Percentiles rank a stretch among this genome's conserved stretches.
These are phyloP conservation scores for Bipolaris zeicola DNA, from an alignment of 2,329 filamentous ascomycete species.

Conservation along the genomic window DNA sequence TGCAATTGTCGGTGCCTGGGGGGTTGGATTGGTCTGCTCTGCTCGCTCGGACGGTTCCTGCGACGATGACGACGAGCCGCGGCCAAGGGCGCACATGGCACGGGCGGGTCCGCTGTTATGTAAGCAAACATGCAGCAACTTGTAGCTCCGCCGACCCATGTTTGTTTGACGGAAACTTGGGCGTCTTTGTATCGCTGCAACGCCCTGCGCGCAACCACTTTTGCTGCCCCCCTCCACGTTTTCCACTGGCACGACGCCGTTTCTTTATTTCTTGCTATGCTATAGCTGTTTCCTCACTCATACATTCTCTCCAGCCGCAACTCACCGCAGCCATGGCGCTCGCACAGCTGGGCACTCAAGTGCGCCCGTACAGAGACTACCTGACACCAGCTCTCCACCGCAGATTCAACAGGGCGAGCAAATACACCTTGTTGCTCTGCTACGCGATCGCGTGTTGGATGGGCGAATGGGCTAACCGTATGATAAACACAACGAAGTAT, in stretches of 20 bases:
- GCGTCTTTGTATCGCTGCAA: conserved; percentile 11
- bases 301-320: conserved; percentile 36
- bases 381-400: conserved; percentile 86
- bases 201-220: conserved; percentile 7
- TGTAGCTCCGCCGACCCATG: conserved; percentile 24
- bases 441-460: conserved; percentile 75
- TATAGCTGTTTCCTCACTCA: conserved; percentile 22
- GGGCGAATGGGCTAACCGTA: conserved; percentile 68
- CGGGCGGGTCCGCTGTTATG: conserved; percentile 17
- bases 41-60: conserved; percentile 23
- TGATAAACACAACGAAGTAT: conserved; percentile 42
- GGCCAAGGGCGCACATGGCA: conserved; percentile 26
- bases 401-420: conserved; percentile 79
- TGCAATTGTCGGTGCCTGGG: conserved; percentile 33
- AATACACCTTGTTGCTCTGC: conserved; percentile 70
- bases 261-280: conserved; percentile 28
- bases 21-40: conserved; percentile 26
- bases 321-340: conserved; percentile 31
- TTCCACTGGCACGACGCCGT: conserved; percentile 13
- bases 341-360: conserved; percentile 41
- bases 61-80: conserved; percentile 35
- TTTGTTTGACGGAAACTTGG: conserved; percentile 36
- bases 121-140: conserved; percentile 21
- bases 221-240: neutral
- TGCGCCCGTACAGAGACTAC: conserved; percentile 83